These are phyloP conservation scores for Talaromyces verruculosus DNA, from an alignment of 2,329 filamentous ascomycete genomes.

Conservation along the genomic window DNA sequence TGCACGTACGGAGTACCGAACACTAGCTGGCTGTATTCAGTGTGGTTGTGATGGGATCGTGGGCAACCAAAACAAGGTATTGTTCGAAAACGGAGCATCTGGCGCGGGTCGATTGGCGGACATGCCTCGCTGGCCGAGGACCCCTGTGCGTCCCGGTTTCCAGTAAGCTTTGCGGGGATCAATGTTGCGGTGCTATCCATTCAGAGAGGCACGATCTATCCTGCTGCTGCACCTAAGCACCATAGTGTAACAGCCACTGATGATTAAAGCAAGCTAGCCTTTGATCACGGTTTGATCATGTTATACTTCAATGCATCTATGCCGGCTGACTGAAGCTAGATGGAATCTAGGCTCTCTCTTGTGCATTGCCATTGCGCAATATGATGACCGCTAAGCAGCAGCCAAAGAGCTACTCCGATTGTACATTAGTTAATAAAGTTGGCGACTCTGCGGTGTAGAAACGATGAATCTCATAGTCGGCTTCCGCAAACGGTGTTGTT, in stretches of 20 bases:
- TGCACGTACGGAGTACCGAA: neutral
- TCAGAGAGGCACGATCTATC: neutral
- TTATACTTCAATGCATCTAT: conserved; percentile 9
- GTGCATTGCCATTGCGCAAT: neutral
- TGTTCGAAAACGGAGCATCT: conserved; percentile 17
- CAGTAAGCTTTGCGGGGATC: conserved; percentile 14
- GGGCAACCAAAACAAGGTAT: conserved; percentile 15
- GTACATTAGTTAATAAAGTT: neutral
- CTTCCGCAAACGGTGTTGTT: conserved; percentile 10
- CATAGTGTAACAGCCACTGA: conserved; percentile 8
- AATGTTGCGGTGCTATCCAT: neutral
- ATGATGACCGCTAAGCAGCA: neutral
- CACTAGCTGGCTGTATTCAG: neutral
- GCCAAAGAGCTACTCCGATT: neutral
- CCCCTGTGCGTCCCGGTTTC: conserved; percentile 3
- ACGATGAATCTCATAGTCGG: neutral
- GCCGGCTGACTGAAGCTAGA: conserved; percentile 1
- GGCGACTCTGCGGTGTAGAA: conserved; percentile 1
- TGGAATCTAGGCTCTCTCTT: neutral
- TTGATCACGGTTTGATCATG: neutral
- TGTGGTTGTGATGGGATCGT: neutral
- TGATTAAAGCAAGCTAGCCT: neutral
- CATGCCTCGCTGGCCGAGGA: neutral
- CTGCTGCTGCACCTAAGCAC: neutral
- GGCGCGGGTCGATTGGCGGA: conserved; percentile 8